A percentile compares a stretch with the other conserved stretches of the same genome.
Evolutionary conservation across 163 green algal species (phyloP).

Genomic region (Scenedesmus sp.): DNA sequence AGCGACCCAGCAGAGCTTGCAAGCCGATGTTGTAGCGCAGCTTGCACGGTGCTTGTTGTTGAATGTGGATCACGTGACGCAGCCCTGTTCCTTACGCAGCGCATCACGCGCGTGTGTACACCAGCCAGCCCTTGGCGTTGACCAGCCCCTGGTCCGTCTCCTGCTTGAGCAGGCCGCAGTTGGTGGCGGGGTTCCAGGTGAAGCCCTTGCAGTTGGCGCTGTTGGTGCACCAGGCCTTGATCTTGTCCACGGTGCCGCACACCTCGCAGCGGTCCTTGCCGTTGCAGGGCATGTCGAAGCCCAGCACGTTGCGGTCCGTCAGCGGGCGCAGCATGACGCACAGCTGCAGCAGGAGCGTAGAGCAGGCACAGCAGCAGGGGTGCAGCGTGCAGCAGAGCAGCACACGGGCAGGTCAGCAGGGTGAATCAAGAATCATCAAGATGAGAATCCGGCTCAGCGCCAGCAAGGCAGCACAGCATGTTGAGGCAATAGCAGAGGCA

Average conservation of each 20-base stretch:
- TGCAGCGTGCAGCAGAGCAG: not conserved
- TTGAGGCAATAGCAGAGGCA: not conserved
- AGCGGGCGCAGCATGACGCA: not conserved
- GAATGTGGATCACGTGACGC: not conserved
- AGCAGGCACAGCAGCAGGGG: not conserved
- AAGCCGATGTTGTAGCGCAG: too few species aligned
- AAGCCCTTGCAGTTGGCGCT: constrained; percentile 13
- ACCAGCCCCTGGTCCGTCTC: not conserved
- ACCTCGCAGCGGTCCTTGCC: not conserved
- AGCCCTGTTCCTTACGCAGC: not conserved
- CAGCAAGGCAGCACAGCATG: too few species aligned
- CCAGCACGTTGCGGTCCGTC: not conserved
- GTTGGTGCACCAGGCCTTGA: not conserved
- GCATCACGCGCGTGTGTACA: not conserved
- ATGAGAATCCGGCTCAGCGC: too few species aligned
- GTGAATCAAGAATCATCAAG: too few species aligned
- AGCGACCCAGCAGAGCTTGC: too few species aligned
- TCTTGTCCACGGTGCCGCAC: not conserved
- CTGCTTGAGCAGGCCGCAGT: constrained; percentile 6
- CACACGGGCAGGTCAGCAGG: not conserved
- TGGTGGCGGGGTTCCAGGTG: not conserved
- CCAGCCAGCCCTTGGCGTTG: not conserved
- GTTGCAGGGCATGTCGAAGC: not conserved
- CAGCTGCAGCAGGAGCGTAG: not conserved
- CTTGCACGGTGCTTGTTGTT: too few species aligned